A percentile compares a stretch with the other conserved stretches of the same genome.
phyloP scores from a whole-genome alignment of 768 basidiomycete genomes.

The Phlegmacium glaucopus region DNA sequence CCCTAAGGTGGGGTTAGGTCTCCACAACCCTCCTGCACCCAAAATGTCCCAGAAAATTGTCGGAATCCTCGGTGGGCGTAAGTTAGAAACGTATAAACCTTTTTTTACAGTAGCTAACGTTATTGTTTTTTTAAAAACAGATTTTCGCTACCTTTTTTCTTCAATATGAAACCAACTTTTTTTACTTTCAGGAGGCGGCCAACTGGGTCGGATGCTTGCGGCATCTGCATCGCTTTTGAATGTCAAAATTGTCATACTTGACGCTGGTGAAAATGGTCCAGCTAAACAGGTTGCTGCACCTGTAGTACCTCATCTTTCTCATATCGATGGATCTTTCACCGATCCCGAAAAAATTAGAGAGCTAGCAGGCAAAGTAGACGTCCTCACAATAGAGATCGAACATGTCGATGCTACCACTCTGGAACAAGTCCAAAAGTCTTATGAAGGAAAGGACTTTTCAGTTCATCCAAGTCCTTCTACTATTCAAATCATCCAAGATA shows the following conservation, averaged over 20 bases:
- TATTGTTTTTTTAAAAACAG: constrained; percentile 5
- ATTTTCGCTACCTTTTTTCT: constrained; percentile 5
- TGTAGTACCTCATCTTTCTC: constrained; percentile 42
- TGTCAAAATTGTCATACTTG: constrained; percentile 80
- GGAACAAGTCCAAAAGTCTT: constrained; percentile 47
- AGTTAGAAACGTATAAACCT: constrained; percentile 10
- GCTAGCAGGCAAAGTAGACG: constrained; percentile 76
- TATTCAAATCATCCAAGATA: constrained; percentile 84
- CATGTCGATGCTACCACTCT: constrained; percentile 84
- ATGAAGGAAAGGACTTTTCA: constrained; percentile 28
- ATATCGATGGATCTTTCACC: constrained; percentile 88
- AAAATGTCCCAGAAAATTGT: constrained; percentile 45
- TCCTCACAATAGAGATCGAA: constrained; percentile 95
- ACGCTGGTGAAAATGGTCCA: constrained; percentile 73
- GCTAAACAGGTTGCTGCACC: constrained; percentile 85
- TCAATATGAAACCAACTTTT: constrained; percentile 12
- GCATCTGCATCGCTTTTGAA: constrained; percentile 86
- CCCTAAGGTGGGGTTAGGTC: background rate
- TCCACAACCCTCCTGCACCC: background rate
- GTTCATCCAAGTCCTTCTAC: constrained; percentile 82
- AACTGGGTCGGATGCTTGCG: constrained; percentile 96
- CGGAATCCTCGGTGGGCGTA: constrained; percentile 52
- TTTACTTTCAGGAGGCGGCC: constrained; percentile 88
- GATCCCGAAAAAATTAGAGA: constrained; percentile 75
- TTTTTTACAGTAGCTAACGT: constrained; percentile 1